Conservation (phyloP, 495 filamentous ascomycete genomes). For the Penicillium psychrofluorescens region DNA sequence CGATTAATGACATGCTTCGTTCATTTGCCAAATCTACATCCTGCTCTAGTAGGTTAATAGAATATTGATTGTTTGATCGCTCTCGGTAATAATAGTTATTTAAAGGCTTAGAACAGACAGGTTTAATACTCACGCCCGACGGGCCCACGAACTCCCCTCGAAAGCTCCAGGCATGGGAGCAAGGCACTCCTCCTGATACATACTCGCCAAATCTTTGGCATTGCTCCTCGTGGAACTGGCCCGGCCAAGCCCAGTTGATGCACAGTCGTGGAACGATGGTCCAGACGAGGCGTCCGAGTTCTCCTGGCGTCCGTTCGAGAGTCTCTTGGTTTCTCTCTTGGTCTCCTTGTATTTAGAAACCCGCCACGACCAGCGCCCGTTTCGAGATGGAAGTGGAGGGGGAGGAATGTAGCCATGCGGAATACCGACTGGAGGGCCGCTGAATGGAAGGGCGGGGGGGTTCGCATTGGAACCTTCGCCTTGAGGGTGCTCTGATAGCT, state of each 20-base stretch:
- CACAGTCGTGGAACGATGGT: conserved; percentile 5
- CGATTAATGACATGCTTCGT: conserved; percentile 23
- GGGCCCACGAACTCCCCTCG: conserved; percentile 21
- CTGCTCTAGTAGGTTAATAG: too few relatives aligned
- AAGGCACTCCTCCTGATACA: conserved; percentile 23
- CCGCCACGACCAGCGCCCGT: conserved; percentile 5
- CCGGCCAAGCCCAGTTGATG: conserved; percentile 4
- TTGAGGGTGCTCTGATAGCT: background rate
- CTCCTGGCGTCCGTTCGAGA: conserved; percentile 4
- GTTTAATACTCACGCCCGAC: conserved; percentile 1
- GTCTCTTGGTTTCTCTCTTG: conserved; percentile 4
- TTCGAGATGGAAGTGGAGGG: conserved; percentile 6
- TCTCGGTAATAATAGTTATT: too few relatives aligned
- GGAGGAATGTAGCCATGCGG: too few relatives aligned
- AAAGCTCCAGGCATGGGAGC: conserved; percentile 19
- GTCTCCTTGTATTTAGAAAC: conserved; percentile 7
- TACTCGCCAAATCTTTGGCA: conserved; percentile 14
- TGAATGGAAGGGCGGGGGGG: too few relatives aligned
- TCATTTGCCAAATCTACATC: too few relatives aligned
- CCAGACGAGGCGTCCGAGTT: conserved; percentile 9
- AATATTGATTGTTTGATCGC: too few relatives aligned
- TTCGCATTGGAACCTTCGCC: background rate
- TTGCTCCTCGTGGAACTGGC: conserved; percentile 9
- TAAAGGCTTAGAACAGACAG: too few relatives aligned
- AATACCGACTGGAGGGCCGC: too few relatives aligned